phyloP scores from a whole-genome alignment of 768 basidiomycete genomes.

The Russula griseocarnosa region DNA sequence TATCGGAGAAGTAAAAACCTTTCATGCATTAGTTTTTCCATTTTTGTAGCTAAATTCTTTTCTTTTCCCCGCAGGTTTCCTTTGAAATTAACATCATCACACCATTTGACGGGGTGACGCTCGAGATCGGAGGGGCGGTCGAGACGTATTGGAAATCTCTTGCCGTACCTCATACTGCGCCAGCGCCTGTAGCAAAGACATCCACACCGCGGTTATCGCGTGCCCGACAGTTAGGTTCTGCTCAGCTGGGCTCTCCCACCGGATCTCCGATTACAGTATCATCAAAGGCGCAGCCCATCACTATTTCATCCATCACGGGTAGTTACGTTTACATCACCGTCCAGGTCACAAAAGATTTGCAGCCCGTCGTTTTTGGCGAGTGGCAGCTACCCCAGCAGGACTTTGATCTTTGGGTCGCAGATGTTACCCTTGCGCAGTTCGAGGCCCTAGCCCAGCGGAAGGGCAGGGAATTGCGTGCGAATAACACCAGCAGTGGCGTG shows the following conservation, averaged over 20 bases:
- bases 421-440: slow-evolving; percentile 82
- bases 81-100: slow-evolving; percentile 85
- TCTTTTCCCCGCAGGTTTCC: slow-evolving; percentile 53
- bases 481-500: slow-evolving; percentile 26
- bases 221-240: slow-evolving; percentile 34
- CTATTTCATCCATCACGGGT: slow-evolving; percentile 87
- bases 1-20: slow-evolving; percentile 75
- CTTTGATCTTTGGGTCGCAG: slow-evolving; percentile 75
- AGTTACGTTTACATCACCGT: slow-evolving; percentile 81
- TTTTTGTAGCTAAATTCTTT: slow-evolving; percentile 7
- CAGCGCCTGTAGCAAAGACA: slow-evolving; percentile 27
- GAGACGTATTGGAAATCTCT: slow-evolving; percentile 99
- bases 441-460: slow-evolving; percentile 53
- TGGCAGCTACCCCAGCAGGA: slow-evolving; percentile 69
- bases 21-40: slow-evolving; percentile 4
- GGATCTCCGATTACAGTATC: slow-evolving; percentile 48
- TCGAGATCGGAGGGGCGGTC: slow-evolving; percentile 90
- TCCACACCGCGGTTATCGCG: slow-evolving; percentile 31
- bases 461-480: slow-evolving; percentile 41
- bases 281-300: slow-evolving; percentile 53
- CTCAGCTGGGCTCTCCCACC: slow-evolving; percentile 56
- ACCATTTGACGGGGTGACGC: slow-evolving; percentile 86
- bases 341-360: slow-evolving; percentile 87
- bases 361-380: slow-evolving; percentile 82
- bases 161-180: slow-evolving; percentile 41